Percentiles rank a stretch among this genome's conserved stretches.
phyloP scores from a whole-genome alignment of 78 protist genomes.

The Emiliania huxleyi region DNA sequence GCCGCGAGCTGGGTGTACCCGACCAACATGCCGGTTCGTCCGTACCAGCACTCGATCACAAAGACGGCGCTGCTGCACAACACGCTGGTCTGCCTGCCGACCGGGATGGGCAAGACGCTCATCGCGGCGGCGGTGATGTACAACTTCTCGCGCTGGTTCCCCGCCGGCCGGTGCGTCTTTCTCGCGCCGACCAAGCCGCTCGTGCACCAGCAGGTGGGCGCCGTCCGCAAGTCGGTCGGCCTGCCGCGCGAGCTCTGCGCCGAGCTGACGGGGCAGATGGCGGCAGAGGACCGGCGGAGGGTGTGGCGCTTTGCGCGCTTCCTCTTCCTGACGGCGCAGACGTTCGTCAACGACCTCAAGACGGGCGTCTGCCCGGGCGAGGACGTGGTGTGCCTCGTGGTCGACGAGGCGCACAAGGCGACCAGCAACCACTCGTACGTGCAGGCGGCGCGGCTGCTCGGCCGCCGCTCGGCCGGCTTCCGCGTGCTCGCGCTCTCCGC shows the following conservation, averaged over 20 bases:
- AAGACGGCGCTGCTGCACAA: neutral
- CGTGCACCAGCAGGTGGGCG: constrained; percentile 86
- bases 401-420: constrained; percentile 69
- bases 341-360: constrained; percentile 11
- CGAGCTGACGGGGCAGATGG: constrained; percentile 66
- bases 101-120: constrained; percentile 96
- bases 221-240: constrained; percentile 68
- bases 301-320: neutral
- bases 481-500: constrained; percentile 92
- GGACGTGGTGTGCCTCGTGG: constrained; percentile 35
- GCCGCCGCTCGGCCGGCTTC: constrained; percentile 22
- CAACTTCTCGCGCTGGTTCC: constrained; percentile 92
- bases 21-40: neutral
- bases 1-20: constrained; percentile 21
- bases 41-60: constrained; percentile 16
- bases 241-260: neutral
- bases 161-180: constrained; percentile 82
- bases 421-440: constrained; percentile 43
- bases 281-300: neutral
- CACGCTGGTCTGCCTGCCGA: constrained; percentile 80
- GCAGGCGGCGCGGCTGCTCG: neutral
- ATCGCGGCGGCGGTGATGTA: constrained; percentile 92
- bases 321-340: constrained; percentile 7
- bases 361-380: constrained; percentile 1
- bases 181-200: constrained; percentile 94